Evolutionary conservation across 495 filamentous ascomycete species (phyloP).

Genomic region (Lasiosphaeria miniovina): DNA sequence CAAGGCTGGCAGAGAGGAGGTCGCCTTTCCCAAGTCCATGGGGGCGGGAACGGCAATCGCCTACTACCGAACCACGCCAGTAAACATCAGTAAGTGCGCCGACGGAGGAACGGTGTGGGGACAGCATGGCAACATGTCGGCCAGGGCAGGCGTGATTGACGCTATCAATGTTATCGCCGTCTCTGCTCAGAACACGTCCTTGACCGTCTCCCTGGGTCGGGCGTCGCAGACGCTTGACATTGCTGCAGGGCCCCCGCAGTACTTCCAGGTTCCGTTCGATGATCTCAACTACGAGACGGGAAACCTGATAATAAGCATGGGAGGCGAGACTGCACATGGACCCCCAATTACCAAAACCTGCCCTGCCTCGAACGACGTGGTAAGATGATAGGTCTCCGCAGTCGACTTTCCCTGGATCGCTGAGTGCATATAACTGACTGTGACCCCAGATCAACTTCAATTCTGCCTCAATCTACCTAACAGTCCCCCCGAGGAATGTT

Average conservation of each 20-base stretch:
- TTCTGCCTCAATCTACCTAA: background rate
- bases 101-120: slow-evolving; percentile 16
- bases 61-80: slow-evolving; percentile 15
- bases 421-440: background rate
- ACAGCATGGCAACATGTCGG: slow-evolving; percentile 4
- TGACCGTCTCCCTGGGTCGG: background rate
- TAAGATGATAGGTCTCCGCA: background rate
- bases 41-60: slow-evolving; percentile 12
- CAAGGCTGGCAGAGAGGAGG: slow-evolving; percentile 44
- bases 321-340: background rate
- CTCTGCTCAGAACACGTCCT: background rate
- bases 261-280: slow-evolving; percentile 2
- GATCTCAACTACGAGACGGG: slow-evolving; percentile 5
- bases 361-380: slow-evolving; percentile 1
- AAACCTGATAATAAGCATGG: slow-evolving; percentile 10
- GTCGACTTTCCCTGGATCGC: background rate
- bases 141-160: slow-evolving; percentile 9
- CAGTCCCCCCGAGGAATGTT: background rate
- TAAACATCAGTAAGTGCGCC: slow-evolving; percentile 3
- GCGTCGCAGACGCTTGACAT: background rate
- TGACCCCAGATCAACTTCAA: background rate
- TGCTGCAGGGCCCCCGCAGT: background rate
- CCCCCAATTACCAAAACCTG: slow-evolving; percentile 1
- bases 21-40: slow-evolving; percentile 28
- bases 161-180: slow-evolving; percentile 14